These are phyloP conservation scores for Recurvomyces mirabilis DNA, from an alignment of 495 filamentous ascomycete species.

Conservation along the genomic window DNA sequence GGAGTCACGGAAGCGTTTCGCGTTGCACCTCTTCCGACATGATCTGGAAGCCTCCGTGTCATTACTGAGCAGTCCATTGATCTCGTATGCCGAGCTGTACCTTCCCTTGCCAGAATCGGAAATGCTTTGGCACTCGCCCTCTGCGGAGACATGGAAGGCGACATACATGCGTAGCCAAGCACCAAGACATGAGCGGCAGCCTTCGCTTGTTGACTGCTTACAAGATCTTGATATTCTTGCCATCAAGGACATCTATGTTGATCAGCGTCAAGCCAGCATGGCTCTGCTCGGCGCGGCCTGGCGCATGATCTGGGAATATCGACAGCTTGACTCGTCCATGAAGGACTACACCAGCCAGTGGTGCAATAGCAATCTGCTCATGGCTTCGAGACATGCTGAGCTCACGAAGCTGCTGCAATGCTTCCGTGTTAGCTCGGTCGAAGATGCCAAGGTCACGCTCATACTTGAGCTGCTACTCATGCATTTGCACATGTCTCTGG, in stretches of 20 bases:
- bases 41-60: conserved; percentile 50
- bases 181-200: conserved; percentile 19
- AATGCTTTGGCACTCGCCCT: conserved; percentile 45
- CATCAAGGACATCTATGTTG: conserved; percentile 34
- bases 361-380: conserved; percentile 35
- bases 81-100: conserved; percentile 54
- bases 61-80: conserved; percentile 43
- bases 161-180: conserved; percentile 30
- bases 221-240: conserved; percentile 40
- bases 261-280: conserved; percentile 40
- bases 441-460: conserved; percentile 33
- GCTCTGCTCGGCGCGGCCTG: conserved; percentile 48
- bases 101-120: conserved; percentile 46
- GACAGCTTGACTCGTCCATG: conserved; percentile 41
- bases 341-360: conserved; percentile 32
- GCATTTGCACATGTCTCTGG: conserved; percentile 49
- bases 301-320: conserved; percentile 48
- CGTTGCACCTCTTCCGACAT: conserved; percentile 45
- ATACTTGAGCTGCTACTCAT: conserved; percentile 46
- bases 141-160: conserved; percentile 46
- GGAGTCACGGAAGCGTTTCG: conserved; percentile 35
- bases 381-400: conserved; percentile 43
- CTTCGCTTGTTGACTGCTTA: conserved; percentile 41
- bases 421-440: conserved; percentile 34
- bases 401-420: conserved; percentile 36